Base-by-base conservation (phyloP, 495 filamentous ascomycete genomes). In the Hypomontagnella monticulosa region DNA sequence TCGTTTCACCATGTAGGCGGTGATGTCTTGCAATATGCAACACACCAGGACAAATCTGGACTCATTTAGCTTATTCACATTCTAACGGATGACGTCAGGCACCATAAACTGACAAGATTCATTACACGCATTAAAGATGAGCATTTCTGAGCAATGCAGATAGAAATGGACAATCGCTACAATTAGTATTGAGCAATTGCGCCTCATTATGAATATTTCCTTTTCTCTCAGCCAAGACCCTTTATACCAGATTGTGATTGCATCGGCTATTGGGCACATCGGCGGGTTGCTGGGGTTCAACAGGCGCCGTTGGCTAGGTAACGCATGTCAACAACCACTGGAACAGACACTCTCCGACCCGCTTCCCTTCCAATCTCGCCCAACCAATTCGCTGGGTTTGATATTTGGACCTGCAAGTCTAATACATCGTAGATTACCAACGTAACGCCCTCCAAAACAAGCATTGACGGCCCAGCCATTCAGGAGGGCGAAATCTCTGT, bases 251-350 rank as follows among this genome's bases (percentile, higher is more conserved):
- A 50, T 46, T 61, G 63, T 61, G 63, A 67, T 57, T 0, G 10
- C n/a, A 10, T 10, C 16, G 5, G 11, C 37, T 2, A 66, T 67
- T 67, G 64, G 64, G 30, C 32, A 38, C 32, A 46, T 42, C 43
- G 43, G 40, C 40, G 16, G 18, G 14, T 48, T 33, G n/a, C 4
- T 27, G 42, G 12, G 49, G 27, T 40, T 36, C 3, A 38, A 30
- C 38, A n/a, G 36, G 23, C 9, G 10, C 11, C 12, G 62, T 70
- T 70, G 57, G n/a, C 67, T 5, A 8, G 42, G 43, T 47, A 66
- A 70, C 67, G 11, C 8, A 12, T 38, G 12, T 70, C 62, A 70
- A 70, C 67, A 70, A 70, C 32, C 37, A 44, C 18, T 53, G 33
- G 18, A 30, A 48, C 48, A 12, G 42, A 44, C 23, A 37, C 32